These are phyloP conservation scores for Paramecium caudatum DNA, from an alignment of 73 alveolate species.

Conservation along the genomic window DNA sequence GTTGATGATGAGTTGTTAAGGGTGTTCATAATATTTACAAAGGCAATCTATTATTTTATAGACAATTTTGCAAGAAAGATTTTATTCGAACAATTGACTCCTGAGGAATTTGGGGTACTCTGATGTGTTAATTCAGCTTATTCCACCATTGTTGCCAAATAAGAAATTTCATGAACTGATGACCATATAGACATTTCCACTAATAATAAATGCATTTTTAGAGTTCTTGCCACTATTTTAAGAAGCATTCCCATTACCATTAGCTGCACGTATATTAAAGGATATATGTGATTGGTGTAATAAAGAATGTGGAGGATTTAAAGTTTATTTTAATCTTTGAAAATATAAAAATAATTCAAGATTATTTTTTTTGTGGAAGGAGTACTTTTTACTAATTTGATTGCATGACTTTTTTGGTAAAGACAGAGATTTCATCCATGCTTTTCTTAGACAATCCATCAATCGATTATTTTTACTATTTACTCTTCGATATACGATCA, in stretches of 20 bases:
- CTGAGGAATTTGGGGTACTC: conserved; percentile 50
- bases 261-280: conserved; percentile 27
- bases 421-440: conserved; percentile 54
- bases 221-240: conserved; percentile 17
- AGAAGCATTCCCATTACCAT: conserved; percentile 55
- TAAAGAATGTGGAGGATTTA: conserved; percentile 64
- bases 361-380: conserved; percentile 34
- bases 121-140: not conserved
- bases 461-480: not conserved
- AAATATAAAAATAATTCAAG: conserved; percentile 22
- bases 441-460: conserved; percentile 20
- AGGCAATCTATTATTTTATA: conserved; percentile 12
- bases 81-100: not conserved
- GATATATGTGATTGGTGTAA: conserved; percentile 59
- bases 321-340: conserved; percentile 58
- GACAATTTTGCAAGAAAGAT: conserved; percentile 48
- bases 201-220: conserved; percentile 24
- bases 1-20: conserved; percentile 45
- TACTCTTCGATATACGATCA: not conserved
- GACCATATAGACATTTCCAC: conserved; percentile 49
- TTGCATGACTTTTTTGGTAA: conserved; percentile 38
- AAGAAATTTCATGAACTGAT: conserved; percentile 60
- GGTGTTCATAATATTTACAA: conserved; percentile 1
- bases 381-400: conserved; percentile 35
- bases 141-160: conserved; percentile 37